A percentile compares a stretch with the other conserved stretches of the same genome.
Conservation (phyloP, 2,329 filamentous ascomycete genomes). For the Colletotrichum tofieldiae region DNA sequence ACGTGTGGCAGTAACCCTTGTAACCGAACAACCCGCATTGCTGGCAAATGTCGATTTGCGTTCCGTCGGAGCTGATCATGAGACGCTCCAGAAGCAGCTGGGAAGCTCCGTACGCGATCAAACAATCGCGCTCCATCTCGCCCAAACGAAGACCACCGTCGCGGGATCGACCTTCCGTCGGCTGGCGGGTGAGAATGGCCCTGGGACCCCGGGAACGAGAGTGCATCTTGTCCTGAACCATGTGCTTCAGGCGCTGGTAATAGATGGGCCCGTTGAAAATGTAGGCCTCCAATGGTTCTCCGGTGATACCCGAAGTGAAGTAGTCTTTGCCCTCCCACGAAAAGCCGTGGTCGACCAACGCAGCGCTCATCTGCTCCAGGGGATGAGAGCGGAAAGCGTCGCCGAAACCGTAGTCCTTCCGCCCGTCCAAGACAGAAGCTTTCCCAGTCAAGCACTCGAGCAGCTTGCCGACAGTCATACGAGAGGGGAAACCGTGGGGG, state of each 20-base stretch:
- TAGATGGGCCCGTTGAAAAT: conserved; percentile 99
- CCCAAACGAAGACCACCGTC: conserved; percentile 94
- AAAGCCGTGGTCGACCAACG: conserved; percentile 90
- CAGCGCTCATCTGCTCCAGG: conserved; percentile 89
- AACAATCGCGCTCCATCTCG: conserved; percentile 98
- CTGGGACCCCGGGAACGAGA: conserved; percentile 90
- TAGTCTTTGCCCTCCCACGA: conserved; percentile 98
- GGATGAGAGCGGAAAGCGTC: conserved; percentile 88
- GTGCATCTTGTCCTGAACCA: conserved; percentile 99
- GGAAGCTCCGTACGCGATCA: conserved; percentile 96
- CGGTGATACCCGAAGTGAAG: conserved; percentile 94
- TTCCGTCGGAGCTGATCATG: conserved; percentile 94
- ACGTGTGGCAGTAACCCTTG: conserved; percentile 94
- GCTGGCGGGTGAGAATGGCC: conserved; percentile 93
- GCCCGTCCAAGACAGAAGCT: conserved; percentile 88
- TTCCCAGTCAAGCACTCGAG: conserved; percentile 96
- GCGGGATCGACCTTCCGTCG: conserved; percentile 93
- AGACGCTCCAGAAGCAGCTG: conserved; percentile 93
- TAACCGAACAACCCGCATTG: conserved; percentile 96
- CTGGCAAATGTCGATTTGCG: conserved; percentile 94
- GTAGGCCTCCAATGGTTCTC: conserved; percentile 93
- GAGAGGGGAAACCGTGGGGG: conserved; percentile 98
- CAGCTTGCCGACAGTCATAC: conserved; percentile 99
- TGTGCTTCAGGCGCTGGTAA: conserved; percentile 99
- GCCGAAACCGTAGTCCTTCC: conserved; percentile 86